phyloP scores from a whole-genome alignment of 2,329 filamentous ascomycete genomes.

The Colletotrichum agaves region DNA sequence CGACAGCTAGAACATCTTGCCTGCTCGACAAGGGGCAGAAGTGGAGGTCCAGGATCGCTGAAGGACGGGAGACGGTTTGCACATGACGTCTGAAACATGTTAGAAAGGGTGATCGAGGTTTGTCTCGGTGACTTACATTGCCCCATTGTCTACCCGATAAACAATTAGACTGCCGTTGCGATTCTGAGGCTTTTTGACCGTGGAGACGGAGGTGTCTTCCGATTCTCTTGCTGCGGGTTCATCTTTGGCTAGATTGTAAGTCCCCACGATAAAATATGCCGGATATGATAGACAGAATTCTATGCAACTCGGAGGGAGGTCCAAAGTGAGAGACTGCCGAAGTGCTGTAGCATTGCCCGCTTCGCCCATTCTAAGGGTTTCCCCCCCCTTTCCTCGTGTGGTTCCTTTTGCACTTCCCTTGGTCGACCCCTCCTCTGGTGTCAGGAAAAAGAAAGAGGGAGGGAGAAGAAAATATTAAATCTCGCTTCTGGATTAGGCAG shows the following conservation, averaged over 20 bases:
- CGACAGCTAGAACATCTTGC: conserved; percentile 72
- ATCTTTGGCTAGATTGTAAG: conserved; percentile 77
- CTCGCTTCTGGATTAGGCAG: too few species aligned
- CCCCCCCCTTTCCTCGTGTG: neutral
- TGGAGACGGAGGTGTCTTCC: neutral
- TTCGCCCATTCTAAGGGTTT: neutral
- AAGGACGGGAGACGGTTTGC: conserved; percentile 71
- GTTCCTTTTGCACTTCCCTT: neutral
- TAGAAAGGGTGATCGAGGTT: neutral
- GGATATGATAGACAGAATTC: conserved; percentile 74
- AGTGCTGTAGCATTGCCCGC: conserved; percentile 48
- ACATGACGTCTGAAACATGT: conserved; percentile 58
- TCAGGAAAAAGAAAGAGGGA: too few species aligned
- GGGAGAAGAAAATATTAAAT: too few species aligned
- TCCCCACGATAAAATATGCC: conserved; percentile 81
- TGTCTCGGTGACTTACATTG: conserved; percentile 63
- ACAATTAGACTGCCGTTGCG: conserved; percentile 81
- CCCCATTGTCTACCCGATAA: conserved; percentile 63
- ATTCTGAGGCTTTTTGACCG: conserved; percentile 60
- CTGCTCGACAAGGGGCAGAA: conserved; percentile 69
- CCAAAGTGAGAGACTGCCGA: conserved; percentile 62
- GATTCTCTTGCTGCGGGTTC: conserved; percentile 31
- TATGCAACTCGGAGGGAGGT: conserved; percentile 81
- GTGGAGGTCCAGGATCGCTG: conserved; percentile 85
- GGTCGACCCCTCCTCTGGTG: too few species aligned